These are phyloP conservation scores for Syncephalastrum monosporum DNA, from an alignment of 371 early-diverging fungal genomes.

Conservation along the genomic window DNA sequence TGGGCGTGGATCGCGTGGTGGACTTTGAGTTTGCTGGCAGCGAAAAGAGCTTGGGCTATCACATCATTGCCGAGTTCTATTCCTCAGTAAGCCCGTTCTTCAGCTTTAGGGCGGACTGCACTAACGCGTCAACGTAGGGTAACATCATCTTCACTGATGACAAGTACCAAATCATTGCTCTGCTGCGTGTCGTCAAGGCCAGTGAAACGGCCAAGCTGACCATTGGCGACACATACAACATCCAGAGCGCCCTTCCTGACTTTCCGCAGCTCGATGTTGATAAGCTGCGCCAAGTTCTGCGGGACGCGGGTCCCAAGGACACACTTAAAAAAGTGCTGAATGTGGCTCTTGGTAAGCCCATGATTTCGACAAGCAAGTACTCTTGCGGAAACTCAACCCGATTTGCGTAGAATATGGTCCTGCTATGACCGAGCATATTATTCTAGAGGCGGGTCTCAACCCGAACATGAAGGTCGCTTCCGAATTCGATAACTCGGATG, in stretches of 20 bases:
- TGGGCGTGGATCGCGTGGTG: slow-evolving; percentile 92
- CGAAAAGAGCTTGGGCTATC: slow-evolving; percentile 69
- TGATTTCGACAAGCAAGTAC: background rate
- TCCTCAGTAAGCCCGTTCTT: slow-evolving; percentile 63
- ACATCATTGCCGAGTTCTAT: slow-evolving; percentile 94
- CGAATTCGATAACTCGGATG: slow-evolving; percentile 55
- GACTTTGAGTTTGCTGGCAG: slow-evolving; percentile 88
- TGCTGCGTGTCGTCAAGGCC: slow-evolving; percentile 85
- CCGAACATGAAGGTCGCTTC: slow-evolving; percentile 62
- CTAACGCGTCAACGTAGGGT: slow-evolving; percentile 50
- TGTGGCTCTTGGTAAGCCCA: slow-evolving; percentile 55
- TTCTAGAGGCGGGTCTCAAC: slow-evolving; percentile 68
- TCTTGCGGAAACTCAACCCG: background rate
- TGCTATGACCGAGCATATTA: slow-evolving; percentile 86
- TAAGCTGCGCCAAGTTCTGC: slow-evolving; percentile 53
- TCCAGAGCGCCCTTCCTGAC: slow-evolving; percentile 51
- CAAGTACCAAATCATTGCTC: slow-evolving; percentile 78
- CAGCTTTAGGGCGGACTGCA: background rate
- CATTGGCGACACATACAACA: slow-evolving; percentile 78
- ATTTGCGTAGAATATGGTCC: slow-evolving; percentile 76
- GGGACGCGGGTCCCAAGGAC: slow-evolving; percentile 69
- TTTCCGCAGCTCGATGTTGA: slow-evolving; percentile 62
- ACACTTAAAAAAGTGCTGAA: slow-evolving; percentile 77
- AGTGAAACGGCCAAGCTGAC: slow-evolving; percentile 73
- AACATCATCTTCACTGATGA: slow-evolving; percentile 95